Base-by-base conservation (phyloP, 257 asterid genomes). In the Leptodermis oblonga region DNA sequence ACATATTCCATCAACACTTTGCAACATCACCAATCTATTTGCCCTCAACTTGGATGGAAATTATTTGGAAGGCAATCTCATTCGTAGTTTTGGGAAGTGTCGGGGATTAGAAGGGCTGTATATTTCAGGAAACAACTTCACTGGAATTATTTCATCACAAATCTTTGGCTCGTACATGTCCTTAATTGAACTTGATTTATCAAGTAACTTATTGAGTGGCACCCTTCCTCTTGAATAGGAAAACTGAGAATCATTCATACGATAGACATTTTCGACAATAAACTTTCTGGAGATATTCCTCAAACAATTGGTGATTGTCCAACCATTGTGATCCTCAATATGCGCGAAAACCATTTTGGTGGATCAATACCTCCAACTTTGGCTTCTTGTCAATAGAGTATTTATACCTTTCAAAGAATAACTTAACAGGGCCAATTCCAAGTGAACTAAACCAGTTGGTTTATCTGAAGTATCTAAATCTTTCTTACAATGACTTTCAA, bases 121-220 rank as follows among this genome's bases (percentile, higher is more conserved):
- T 52, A 41, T 79, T 69, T 76, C 78, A 42, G 36, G 1, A 23
- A 79, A 79, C 60, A 72, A 67, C 11, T 63, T 79, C 61, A 69
- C 71, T 13, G 81, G 81, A 23, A 1, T n/a, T 4, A n/a, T n/a
- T n/a, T n/a, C n/a, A n/a, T n/a, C n/a, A n/a, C n/a, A n/a, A n/a
- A n/a, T n/a, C n/a, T n/a, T n/a, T n/a, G n/a, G n/a, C n/a, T n/a
- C n/a, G n/a, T n/a, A n/a, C n/a, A n/a, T n/a, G n/a, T n/a, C n/a
- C n/a, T n/a, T n/a, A n/a, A n/a, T n/a, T n/a, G n/a, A n/a, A n/a
- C n/a, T n/a, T n/a, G n/a, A n/a, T n/a, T n/a, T n/a, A n/a, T n/a
- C n/a, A n/a, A n/a, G n/a, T n/a, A n/a, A n/a, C n/a, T n/a, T n/a
- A n/a, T n/a, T n/a, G n/a, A n/a, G n/a, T n/a, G n/a, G n/a, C n/a